Percentiles rank a stretch among this genome's conserved stretches.
Conservation (phyloP, 2,329 filamentous ascomycete genomes). For the Botryotinia globosa region DNA sequence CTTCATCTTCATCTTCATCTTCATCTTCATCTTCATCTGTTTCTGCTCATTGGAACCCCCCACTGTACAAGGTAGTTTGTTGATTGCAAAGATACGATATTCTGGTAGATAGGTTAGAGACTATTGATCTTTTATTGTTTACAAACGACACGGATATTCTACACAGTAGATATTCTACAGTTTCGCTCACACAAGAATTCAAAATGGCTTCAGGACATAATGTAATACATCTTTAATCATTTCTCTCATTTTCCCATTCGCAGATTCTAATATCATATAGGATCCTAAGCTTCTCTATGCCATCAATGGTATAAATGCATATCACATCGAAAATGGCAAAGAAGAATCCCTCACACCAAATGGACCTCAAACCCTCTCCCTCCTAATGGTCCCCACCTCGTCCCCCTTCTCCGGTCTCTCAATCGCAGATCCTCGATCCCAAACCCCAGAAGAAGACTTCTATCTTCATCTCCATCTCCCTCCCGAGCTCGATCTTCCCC, state of each 20-base stretch:
- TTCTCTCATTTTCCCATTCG: background rate
- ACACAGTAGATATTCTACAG: background rate
- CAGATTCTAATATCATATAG: conserved; percentile 27
- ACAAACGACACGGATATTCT: background rate
- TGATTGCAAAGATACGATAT: background rate
- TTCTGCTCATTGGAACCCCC: background rate
- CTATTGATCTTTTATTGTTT: background rate
- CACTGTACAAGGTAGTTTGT: background rate
- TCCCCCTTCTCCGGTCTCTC: conserved; percentile 59
- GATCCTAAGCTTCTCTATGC: conserved; percentile 67
- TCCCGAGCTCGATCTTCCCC: conserved; percentile 86
- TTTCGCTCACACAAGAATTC: background rate
- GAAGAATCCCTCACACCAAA: conserved; percentile 80
- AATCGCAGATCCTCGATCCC: conserved; percentile 53
- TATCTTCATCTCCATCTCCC: conserved; percentile 94
- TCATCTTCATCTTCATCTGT: background rate
- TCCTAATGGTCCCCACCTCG: conserved; percentile 93
- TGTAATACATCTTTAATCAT: conserved; percentile 24
- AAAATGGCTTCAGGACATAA: conserved; percentile 37
- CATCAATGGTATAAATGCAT: conserved; percentile 84
- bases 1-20: background rate
- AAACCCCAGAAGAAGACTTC: conserved; percentile 79
- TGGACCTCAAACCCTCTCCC: conserved; percentile 84
- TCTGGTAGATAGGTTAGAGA: background rate
- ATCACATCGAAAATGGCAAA: conserved; percentile 83